Conservation (phyloP, 345 rosid genomes). For the Lepidium didymum region DNA sequence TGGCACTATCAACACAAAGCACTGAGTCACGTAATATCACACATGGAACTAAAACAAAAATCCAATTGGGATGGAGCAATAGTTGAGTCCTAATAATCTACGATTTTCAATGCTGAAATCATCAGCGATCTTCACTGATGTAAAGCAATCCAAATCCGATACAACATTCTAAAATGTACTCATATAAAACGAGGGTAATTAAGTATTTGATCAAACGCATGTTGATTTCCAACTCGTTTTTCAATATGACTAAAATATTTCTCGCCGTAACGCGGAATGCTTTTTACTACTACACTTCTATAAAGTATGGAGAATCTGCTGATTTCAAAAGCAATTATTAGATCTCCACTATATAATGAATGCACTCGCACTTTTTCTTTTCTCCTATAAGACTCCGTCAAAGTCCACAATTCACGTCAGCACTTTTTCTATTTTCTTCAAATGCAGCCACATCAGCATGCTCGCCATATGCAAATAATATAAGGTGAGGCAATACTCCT, state of each 20-base stretch:
- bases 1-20: background rate
- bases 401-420: background rate
- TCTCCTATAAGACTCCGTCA: background rate
- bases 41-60: background rate
- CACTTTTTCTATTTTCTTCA: too few relatives aligned
- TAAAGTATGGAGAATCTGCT: background rate
- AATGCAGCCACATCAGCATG: too few relatives aligned
- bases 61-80: background rate
- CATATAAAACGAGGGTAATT: background rate
- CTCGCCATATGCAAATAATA: too few relatives aligned
- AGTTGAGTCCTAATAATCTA: background rate
- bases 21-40: constrained; percentile 1
- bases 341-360: background rate
- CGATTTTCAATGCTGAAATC: background rate
- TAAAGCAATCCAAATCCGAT: background rate
- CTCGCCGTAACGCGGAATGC: background rate
- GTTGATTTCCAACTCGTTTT: background rate
- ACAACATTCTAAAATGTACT: background rate
- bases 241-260: background rate
- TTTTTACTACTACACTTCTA: background rate
- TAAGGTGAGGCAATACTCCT: too few relatives aligned
- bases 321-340: background rate
- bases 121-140: background rate
- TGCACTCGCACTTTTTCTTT: background rate
- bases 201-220: background rate